A percentile compares a stretch with the other conserved stretches of the same genome.
Evolutionary conservation across 345 rosid genomes (phyloP).

Genomic region (Eucalyptus marginata): DNA sequence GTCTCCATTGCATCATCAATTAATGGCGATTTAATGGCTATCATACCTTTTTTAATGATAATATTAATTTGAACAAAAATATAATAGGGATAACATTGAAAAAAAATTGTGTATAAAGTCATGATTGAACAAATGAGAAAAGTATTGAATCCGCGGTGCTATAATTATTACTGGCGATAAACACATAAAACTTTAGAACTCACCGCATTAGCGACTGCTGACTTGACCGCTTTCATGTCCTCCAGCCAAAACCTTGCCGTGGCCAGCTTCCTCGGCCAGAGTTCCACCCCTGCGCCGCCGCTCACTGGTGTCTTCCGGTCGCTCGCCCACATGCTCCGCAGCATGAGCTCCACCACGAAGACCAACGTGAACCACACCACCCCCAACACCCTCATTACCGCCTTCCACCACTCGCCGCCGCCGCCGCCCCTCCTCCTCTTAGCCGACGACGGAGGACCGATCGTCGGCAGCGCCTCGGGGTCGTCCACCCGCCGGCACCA

Average conservation of each 20-base stretch:
- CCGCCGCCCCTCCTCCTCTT: not conserved
- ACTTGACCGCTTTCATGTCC: slow-evolving; percentile 47
- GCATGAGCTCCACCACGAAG: slow-evolving; percentile 12
- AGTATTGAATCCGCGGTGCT: too few species aligned
- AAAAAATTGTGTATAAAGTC: not conserved
- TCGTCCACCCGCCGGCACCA: slow-evolving; percentile 24
- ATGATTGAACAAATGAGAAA: not conserved
- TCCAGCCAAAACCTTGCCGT: slow-evolving; percentile 41
- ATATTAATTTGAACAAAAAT: not conserved
- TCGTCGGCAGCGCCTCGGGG: slow-evolving; percentile 11
- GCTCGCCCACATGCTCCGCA: slow-evolving; percentile 15
- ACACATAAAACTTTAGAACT: not conserved
- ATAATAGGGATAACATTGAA: too few species aligned
- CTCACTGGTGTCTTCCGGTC: slow-evolving; percentile 27
- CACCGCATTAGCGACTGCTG: slow-evolving; percentile 25
- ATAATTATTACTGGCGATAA: not conserved
- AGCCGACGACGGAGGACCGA: not conserved
- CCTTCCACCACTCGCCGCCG: not conserved
- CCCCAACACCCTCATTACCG: not conserved
- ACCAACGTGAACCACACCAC: slow-evolving; percentile 25
- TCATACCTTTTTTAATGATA: too few species aligned
- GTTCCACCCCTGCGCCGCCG: slow-evolving; percentile 60
- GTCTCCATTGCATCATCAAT: not conserved
- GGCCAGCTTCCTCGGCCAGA: slow-evolving; percentile 54
- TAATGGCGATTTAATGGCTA: not conserved